Conservation (phyloP, 2,329 filamentous ascomycete genomes). For the Claviceps citrina region DNA sequence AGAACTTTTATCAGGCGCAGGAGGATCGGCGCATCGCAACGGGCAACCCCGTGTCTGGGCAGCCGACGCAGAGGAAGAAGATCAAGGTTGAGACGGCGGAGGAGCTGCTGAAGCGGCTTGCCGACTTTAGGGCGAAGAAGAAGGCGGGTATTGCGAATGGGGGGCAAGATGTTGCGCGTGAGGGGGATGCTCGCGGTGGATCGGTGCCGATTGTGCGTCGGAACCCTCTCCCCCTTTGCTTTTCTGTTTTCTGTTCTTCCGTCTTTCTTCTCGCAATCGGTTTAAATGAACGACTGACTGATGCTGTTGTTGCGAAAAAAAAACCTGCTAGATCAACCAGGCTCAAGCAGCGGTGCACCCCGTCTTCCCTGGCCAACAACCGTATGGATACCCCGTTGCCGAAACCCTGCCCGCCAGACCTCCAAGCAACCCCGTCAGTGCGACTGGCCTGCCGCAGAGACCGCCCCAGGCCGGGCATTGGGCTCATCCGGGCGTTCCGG, state of each 20-base stretch:
- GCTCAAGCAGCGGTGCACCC: conserved; percentile 12
- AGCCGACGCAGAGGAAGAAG: conserved; percentile 47
- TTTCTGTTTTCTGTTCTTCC: not conserved
- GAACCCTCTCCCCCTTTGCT: too few species aligned
- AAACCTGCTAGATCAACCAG: conserved; percentile 6
- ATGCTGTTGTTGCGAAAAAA: not conserved
- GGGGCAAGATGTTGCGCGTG: not conserved
- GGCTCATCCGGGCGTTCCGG: conserved; percentile 6
- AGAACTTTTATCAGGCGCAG: conserved; percentile 73
- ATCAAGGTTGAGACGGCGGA: conserved; percentile 58
- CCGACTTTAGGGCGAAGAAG: conserved; percentile 57
- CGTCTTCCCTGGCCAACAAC: conserved; percentile 11
- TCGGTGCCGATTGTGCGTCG: too few species aligned
- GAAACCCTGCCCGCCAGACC: conserved; percentile 32
- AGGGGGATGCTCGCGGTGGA: not conserved
- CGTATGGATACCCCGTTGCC: conserved; percentile 20
- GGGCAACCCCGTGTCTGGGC: conserved; percentile 65
- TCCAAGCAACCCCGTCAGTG: conserved; percentile 21
- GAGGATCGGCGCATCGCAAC: conserved; percentile 68
- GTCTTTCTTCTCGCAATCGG: too few species aligned
- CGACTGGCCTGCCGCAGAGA: conserved; percentile 29
- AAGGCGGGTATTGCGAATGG: conserved; percentile 4
- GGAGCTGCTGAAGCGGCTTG: conserved; percentile 66
- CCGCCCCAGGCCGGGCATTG: conserved; percentile 21
- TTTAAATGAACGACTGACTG: not conserved